phyloP scores from a whole-genome alignment of 208 protist genomes.

The Strigomonas culicis region DNA sequence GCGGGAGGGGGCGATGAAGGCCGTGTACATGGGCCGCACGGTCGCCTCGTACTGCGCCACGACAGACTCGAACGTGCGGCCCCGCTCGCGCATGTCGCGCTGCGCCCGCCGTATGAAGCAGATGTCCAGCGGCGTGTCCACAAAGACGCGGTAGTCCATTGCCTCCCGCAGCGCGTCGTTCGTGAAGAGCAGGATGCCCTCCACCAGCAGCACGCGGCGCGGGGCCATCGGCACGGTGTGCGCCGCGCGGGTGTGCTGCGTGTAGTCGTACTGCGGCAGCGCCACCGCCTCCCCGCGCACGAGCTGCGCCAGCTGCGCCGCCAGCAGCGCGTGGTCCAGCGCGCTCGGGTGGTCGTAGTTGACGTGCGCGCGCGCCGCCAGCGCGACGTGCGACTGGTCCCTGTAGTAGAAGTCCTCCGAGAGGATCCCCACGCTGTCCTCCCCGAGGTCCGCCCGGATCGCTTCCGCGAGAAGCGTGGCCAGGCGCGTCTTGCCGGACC shows the following conservation, averaged over 20 bases:
- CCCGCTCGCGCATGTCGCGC: conserved; percentile 83
- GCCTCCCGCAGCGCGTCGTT: conserved; percentile 41
- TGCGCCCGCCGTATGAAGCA: conserved; percentile 68
- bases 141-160: conserved; percentile 89
- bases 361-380: conserved; percentile 18
- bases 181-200: conserved; percentile 89
- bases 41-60: conserved; percentile 86
- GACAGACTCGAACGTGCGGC: conserved; percentile 67
- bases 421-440: conserved; percentile 62
- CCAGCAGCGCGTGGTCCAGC: conserved; percentile 74
- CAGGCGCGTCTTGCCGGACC: conserved; percentile 76
- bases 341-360: conserved; percentile 72
- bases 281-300: conserved; percentile 53
- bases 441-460: conserved; percentile 35
- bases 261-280: conserved; percentile 92
- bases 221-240: conserved; percentile 41
- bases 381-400: conserved; percentile 23
- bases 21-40: conserved; percentile 85
- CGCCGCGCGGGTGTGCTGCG: conserved; percentile 51
- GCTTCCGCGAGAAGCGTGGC: conserved; percentile 56
- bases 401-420: conserved; percentile 89
- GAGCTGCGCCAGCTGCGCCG: conserved; percentile 47
- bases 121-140: conserved; percentile 87
- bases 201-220: conserved; percentile 85
- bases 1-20: conserved; percentile 72